Evolutionary conservation across 2,329 filamentous ascomycete genomes (phyloP), one percentile per base, ranked within the genome.

Genomic region (Phialophora tarda): DNA sequence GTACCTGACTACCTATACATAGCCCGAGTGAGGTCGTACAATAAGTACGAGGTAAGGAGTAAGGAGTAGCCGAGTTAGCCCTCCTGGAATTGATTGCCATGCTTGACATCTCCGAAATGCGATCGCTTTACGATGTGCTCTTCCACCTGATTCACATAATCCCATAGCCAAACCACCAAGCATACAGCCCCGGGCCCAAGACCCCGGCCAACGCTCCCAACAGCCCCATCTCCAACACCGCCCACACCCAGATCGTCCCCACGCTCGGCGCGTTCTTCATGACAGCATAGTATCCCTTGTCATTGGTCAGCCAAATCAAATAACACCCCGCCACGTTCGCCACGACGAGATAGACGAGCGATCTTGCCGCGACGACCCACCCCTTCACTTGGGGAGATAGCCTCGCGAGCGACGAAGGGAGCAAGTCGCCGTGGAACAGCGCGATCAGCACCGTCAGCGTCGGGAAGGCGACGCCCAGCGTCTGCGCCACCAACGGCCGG

Each of bases 211-310:
- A 80, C 0, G 91, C 91, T 74, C 86, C 88, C 0, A 82, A 74
- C 48, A 96, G 81, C 63, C 92, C 85, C 79, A 97, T 85, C 80
- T 99, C 95, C 55, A 98, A 84, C 24, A 98, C 89, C 34, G 90
- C 88, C 93, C 94, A 98, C 4, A 98, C 85, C 93, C 94, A 98
- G 21, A 98, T 78, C 48, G 91, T 94, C 0, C 92, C 95, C 14
- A 97, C 77, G 4, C 93, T 89, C n/a, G 95, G 95, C 0, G 93
- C 91, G 69, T 88, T 88, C 81, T 97, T 96, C 92, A 98, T 93
- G 23, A 96, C 88, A 6, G 91, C 90, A 72, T 96, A 88, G 74
- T 97, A 98, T 4, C 89, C 87, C 71, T 88, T 86, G 32, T 82
- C 84, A 74, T 97, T 98, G 28, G 91, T 92, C 61, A 93, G 87